Evolutionary conservation across 75 land plant genomes (phyloP).

Genomic region (Picea sitchensis): DNA sequence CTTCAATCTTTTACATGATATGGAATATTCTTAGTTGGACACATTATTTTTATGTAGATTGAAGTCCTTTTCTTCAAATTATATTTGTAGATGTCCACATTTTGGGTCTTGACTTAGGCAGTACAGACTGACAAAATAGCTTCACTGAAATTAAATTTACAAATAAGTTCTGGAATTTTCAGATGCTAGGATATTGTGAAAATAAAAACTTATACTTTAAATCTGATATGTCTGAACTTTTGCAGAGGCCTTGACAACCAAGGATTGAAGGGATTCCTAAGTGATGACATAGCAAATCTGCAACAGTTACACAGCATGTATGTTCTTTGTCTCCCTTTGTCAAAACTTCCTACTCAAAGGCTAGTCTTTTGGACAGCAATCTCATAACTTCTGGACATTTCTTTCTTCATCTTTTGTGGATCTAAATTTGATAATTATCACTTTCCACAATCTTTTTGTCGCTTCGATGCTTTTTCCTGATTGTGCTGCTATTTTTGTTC

Average conservation of each 20-base stretch:
- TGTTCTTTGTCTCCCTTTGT: conserved; percentile 16
- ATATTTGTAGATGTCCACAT: not conserved
- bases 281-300: conserved; percentile 53
- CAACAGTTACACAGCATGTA: conserved; percentile 73
- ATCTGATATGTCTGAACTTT: not conserved
- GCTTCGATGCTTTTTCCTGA: too few relatives aligned
- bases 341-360: conserved; percentile 5
- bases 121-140: not conserved
- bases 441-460: too few relatives aligned
- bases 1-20: not conserved
- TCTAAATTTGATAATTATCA: not conserved
- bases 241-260: conserved; percentile 91
- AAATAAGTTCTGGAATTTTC: not conserved
- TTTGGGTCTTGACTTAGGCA: not conserved
- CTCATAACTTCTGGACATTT: not conserved
- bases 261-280: conserved; percentile 77
- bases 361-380: conserved; percentile 1
- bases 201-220: not conserved
- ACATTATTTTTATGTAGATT: not conserved
- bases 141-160: not conserved
- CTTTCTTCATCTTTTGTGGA: not conserved
- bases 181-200: not conserved
- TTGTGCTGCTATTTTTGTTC: not conserved
- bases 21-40: not conserved
- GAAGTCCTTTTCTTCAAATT: not conserved